Evolutionary conservation across 1,284 basidiomycete genomes (phyloP), one percentile per base, ranked within the genome.

Genomic region (Crepidotus sp.): DNA sequence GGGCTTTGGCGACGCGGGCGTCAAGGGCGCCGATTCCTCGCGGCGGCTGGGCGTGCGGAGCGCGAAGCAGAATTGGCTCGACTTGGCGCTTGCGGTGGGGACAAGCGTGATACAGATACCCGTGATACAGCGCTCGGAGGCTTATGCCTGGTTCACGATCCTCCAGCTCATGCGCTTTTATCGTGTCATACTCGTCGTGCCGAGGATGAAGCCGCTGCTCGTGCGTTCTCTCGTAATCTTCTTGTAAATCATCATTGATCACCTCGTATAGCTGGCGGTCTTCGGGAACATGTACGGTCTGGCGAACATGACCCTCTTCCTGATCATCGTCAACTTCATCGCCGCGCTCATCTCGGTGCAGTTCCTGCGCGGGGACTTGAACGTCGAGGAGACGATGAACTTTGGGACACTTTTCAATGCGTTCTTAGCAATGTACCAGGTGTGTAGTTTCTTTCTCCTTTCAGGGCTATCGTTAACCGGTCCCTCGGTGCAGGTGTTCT

Each of bases 211-310:
- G 49, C 80, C 80, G 3, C 64, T 91, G 36, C 61, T 92, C 63
- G 85, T 89, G 51, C 47, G 79, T 53, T 35, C 39, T 40, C 27
- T 50, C 11, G 9, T 27, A 3, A 27, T 27, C 6, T 9, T 27
- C 26, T 9, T 27, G 9, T n/a, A 10, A 10, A 4, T 27, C 6
- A 3, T 27, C 26, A 27, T 27, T 13, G 24, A 19, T 2, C 17
- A 11, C 34, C 39, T n/a, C 14, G 35, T 34, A 4, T 42, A 92
- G 89, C 68, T 84, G 6, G 83, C 85, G 1, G 86, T 97, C 1
- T 92, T 97, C 54, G 93, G 94, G 19, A 94, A 92, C 61, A 81
- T 97, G 69, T 83, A 83, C 50, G 93, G 91, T 66, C 69, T 98
- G 26, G 71, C 78, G 24, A 98, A 98, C 73, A 97, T 97, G 91